Evolutionary conservation across 2,329 filamentous ascomycete species (phyloP), one percentile per base, ranked within the genome.

Genomic region (Helicocarpus griseus): DNA sequence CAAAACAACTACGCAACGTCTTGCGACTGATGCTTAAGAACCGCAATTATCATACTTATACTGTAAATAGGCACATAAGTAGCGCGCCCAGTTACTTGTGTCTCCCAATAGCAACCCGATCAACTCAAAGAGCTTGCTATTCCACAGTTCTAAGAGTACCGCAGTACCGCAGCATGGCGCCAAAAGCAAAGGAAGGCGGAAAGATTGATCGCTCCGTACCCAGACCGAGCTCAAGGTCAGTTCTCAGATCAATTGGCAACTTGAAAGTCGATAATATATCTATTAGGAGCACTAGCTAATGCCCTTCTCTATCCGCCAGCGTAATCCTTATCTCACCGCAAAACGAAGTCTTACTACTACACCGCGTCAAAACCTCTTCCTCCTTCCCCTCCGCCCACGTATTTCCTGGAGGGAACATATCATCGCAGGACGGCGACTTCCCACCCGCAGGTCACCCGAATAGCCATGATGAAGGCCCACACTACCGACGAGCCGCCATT

Each of bases 361-460:
- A 89, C 66, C 84, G 93, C 56, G 88, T 95, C 2, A 78, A 84
- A 57, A 89, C 85, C 1, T 93, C 88, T 0, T 82, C 80, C 1
- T 86, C 89, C 2, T 97, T 96, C 63, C 81, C 91, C 3, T 91
- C 88, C 0, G 93, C 91, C 0, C 89, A 97, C 64, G 93, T 98
- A 54, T 98, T 98, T 59, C 91, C 93, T 0, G 93, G 93, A 31
- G 93, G 93, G 5, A 77, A 95, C 21, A 85, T 89, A 11, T 68
- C 79, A 0, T 79, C 79, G 19, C 88, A 95, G 61, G 91, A 97
- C 60, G 89, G 87, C 29, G 60, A 47, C 17, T 71, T 77, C 11
- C 75, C 80, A 0, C 68, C 69, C 0, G 63, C 69, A 0, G 75
- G 75, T 14, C 73, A 80, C 26, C 67, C 73, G 0, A 71, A 69